A percentile compares a stretch with the other conserved stretches of the same genome.
Evolutionary conservation across 441 rosid species (phyloP).

Genomic region (Jatropha multifida): DNA sequence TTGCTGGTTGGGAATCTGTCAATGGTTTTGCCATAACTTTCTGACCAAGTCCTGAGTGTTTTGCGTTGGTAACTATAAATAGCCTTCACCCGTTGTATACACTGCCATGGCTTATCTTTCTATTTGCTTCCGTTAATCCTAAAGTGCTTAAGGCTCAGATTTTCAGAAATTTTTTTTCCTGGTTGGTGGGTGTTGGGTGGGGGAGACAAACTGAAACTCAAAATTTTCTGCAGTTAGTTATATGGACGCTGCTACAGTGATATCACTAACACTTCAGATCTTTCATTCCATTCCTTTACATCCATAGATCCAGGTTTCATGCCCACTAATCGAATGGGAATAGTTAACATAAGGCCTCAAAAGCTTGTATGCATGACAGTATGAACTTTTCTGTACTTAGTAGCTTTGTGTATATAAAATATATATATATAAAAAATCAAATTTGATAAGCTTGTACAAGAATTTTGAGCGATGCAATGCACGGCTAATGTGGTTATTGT

Average conservation of each 20-base stretch:
- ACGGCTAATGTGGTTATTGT: background rate
- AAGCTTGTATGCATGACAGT: conserved; percentile 10
- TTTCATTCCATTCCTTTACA: background rate
- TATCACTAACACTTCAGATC: conserved; percentile 4
- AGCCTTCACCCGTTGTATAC: background rate
- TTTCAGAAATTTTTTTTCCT: background rate
- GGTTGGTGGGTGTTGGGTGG: background rate
- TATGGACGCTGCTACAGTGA: conserved; percentile 13
- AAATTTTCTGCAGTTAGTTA: background rate
- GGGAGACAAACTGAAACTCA: conserved; percentile 3
- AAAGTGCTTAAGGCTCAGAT: background rate
- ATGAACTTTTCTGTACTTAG: conserved; percentile 16
- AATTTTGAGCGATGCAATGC: background rate
- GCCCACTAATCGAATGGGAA: conserved; percentile 3
- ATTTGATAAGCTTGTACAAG: conserved; percentile 14
- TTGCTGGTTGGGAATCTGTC: conserved; percentile 25
- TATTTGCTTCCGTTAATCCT: background rate
- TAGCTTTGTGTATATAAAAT: conserved; percentile 22
- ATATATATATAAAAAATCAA: background rate
- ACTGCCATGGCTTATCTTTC: background rate
- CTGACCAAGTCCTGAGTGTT: conserved; percentile 2
- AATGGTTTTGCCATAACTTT: conserved; percentile 16
- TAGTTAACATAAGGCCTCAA: conserved; percentile 2
- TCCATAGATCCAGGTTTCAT: conserved; percentile 1
- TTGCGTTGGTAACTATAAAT: conserved; percentile 2